Percentiles rank a stretch among this genome's conserved stretches.
Conservation (phyloP, 768 basidiomycete genomes). For the Lyophyllum atratum region DNA sequence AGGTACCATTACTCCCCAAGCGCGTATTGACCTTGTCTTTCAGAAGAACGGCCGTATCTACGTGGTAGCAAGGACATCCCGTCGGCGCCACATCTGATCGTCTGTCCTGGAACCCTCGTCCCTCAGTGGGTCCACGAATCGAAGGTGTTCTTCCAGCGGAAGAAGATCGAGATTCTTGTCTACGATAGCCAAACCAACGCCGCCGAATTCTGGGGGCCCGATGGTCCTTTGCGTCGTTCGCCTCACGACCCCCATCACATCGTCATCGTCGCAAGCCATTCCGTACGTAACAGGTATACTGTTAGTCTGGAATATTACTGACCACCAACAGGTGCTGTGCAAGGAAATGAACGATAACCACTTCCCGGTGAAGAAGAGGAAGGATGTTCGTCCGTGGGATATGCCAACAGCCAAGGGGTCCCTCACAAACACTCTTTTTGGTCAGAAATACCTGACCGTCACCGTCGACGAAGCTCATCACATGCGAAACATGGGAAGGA, state of each 20-base stretch:
- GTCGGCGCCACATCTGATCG: conserved; percentile 19
- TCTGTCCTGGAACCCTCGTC: conserved; percentile 21
- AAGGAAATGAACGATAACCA: conserved; percentile 11
- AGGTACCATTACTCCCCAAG: background rate
- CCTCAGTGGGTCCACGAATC: conserved; percentile 24
- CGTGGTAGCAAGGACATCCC: background rate
- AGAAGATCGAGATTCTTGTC: conserved; percentile 24
- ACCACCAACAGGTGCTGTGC: conserved; percentile 17
- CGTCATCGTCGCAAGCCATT: conserved; percentile 25
- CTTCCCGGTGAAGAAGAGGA: background rate
- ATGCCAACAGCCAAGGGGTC: conserved; percentile 1
- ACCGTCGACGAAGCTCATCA: conserved; percentile 26
- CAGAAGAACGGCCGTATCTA: conserved; percentile 3
- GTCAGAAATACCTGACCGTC: conserved; percentile 17
- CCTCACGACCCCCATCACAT: conserved; percentile 7
- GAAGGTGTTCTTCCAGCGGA: conserved; percentile 10
- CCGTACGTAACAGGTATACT: conserved; percentile 20
- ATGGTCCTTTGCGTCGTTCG: conserved; percentile 15
- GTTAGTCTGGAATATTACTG: background rate
- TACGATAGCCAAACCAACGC: conserved; percentile 16
- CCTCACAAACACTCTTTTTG: conserved; percentile 21
- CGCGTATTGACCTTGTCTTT: background rate
- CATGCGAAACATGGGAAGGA: conserved; percentile 16
- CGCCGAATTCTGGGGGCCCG: conserved; percentile 19
- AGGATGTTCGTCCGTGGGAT: conserved; percentile 17